Conservation (phyloP, 2,329 filamentous ascomycete genomes). For the Fusarium kyushuense region DNA sequence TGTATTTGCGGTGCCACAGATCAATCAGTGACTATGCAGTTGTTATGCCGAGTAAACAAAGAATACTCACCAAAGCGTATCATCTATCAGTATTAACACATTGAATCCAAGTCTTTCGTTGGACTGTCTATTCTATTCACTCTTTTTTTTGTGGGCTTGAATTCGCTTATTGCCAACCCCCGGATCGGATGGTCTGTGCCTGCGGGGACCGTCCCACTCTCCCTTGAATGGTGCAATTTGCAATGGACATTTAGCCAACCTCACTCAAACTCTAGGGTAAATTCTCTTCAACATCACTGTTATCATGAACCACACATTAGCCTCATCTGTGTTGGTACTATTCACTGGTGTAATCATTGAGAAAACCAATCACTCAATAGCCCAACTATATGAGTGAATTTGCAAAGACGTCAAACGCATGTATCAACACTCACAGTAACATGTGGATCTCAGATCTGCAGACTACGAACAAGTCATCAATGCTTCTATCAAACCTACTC, state of each 20-base stretch:
- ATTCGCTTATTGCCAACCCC: slow-evolving; percentile 37
- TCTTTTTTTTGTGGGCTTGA: slow-evolving; percentile 37
- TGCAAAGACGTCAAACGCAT: neutral
- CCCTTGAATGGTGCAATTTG: slow-evolving; percentile 15
- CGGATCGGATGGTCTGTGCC: slow-evolving; percentile 40
- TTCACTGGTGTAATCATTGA: neutral
- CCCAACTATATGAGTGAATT: neutral
- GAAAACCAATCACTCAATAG: neutral
- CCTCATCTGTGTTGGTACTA: neutral
- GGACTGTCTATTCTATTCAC: slow-evolving; percentile 3
- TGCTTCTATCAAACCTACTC: neutral
- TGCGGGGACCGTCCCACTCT: slow-evolving; percentile 27
- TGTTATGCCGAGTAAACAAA: neutral
- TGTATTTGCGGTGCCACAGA: neutral
- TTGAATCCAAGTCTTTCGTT: neutral
- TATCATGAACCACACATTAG: neutral
- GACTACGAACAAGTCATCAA: neutral
- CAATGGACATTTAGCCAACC: neutral
- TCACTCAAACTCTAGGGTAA: slow-evolving; percentile 11
- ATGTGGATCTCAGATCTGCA: neutral
- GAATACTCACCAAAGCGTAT: neutral
- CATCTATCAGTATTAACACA: neutral
- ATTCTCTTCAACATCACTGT: neutral
- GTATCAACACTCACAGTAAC: neutral
- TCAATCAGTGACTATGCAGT: neutral